Percentiles rank a stretch among this genome's conserved stretches.
Conservation (phyloP, 1,139 yeast genomes). For the Sugiyamaella novakii region DNA sequence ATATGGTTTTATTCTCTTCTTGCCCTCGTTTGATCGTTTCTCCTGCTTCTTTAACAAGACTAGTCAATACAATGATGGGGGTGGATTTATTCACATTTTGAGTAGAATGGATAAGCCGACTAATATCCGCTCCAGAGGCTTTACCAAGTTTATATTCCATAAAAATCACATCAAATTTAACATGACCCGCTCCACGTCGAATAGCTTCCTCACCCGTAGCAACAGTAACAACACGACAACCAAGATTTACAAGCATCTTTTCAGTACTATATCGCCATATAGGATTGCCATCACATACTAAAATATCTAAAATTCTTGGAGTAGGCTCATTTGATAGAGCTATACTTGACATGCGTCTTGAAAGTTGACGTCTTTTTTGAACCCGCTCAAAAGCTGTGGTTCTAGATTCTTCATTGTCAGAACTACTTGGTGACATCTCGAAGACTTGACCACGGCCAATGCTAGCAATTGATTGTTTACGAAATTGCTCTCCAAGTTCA, state of each 20-base stretch:
- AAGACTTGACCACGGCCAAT: constrained; percentile 28
- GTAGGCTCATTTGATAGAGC: constrained; percentile 32
- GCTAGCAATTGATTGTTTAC: constrained; percentile 35
- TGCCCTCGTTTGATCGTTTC: constrained; percentile 36
- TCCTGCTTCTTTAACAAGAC: constrained; percentile 67
- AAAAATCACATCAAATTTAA: constrained; percentile 79
- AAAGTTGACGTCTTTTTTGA: constrained; percentile 53
- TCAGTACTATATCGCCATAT: constrained; percentile 72
- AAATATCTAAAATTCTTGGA: constrained; percentile 55
- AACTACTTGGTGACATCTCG: constrained; percentile 65
- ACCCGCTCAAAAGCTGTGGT: constrained; percentile 56
- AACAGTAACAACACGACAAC: constrained; percentile 80
- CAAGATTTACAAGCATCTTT: constrained; percentile 64
- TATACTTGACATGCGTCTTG: constrained; percentile 22
- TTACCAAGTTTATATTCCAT: constrained; percentile 72
- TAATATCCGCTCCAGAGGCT: constrained; percentile 71
- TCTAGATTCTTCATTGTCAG: constrained; percentile 67
- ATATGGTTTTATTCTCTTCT: constrained; percentile 44
- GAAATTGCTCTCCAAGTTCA: constrained; percentile 35
- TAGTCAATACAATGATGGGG: constrained; percentile 77
- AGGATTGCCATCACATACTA: constrained; percentile 87
- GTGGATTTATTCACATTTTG: constrained; percentile 73
- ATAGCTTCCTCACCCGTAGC: constrained; percentile 81
- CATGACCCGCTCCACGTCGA: constrained; percentile 78
- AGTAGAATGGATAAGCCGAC: constrained; percentile 74